Evolutionary conservation across 78 protist species (phyloP).

Genomic region (Parvularia atlantis): DNA sequence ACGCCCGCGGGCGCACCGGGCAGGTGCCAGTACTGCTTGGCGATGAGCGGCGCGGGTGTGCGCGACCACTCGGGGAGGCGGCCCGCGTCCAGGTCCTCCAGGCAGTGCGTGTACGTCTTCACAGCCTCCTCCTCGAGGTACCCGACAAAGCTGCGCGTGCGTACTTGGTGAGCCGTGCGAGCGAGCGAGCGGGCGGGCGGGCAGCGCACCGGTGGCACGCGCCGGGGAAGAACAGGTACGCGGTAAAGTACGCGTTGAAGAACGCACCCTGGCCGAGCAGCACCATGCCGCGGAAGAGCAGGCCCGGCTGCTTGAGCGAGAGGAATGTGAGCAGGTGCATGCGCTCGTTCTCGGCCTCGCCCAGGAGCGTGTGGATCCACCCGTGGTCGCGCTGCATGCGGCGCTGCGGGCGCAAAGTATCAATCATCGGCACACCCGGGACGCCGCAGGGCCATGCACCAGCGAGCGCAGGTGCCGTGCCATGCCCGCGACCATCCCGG

Average conservation of each 20-base stretch:
- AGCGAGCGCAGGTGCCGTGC: slow-evolving; percentile 69
- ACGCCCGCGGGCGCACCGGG: no score
- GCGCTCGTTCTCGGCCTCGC: slow-evolving; percentile 82
- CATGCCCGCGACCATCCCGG: slow-evolving; percentile 72
- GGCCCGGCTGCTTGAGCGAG: slow-evolving; percentile 7
- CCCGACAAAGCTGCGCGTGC: slow-evolving; percentile 81
- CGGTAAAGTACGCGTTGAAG: slow-evolving; percentile 26
- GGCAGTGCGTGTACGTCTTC: slow-evolving; percentile 27
- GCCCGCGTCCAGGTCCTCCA: slow-evolving; percentile 33
- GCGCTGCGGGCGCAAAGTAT: no score
- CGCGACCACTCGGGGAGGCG: slow-evolving; percentile 5
- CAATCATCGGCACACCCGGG: no score
- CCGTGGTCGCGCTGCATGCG: slow-evolving; percentile 57
- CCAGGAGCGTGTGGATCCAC: slow-evolving; percentile 47
- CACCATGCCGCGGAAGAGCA: slow-evolving; percentile 11
- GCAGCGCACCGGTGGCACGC: no score
- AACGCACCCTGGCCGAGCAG: slow-evolving; percentile 50
- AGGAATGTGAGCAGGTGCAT: slow-evolving; percentile 73
- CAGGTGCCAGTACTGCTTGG: slow-evolving; percentile 62
- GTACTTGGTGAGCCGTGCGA: no score
- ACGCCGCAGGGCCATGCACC: no score
- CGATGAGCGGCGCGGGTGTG: slow-evolving; percentile 57
- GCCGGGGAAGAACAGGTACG: slow-evolving; percentile 30
- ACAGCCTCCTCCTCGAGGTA: slow-evolving; percentile 77
- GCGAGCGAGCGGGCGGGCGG: no score